Conservation (phyloP, 495 filamentous ascomycete genomes). For the Daldinia loculata region DNA sequence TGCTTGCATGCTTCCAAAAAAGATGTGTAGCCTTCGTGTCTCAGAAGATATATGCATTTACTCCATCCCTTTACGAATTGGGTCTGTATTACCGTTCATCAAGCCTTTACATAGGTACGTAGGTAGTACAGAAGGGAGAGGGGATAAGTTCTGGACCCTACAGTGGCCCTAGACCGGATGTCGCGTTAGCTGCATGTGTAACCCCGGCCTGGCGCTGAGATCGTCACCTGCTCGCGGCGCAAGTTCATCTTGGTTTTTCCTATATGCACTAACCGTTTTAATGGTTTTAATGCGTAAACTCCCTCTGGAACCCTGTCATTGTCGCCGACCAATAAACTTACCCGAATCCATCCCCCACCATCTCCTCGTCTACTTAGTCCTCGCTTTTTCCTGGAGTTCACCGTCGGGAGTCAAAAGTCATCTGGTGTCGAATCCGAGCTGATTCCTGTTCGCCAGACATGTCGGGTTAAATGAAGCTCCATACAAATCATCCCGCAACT, state of each 20-base stretch:
- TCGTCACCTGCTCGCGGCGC: constrained; percentile 37
- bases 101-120: constrained; percentile 7
- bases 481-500: constrained; percentile 19
- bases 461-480: constrained; percentile 29
- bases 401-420: constrained; percentile 32
- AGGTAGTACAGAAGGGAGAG: not conserved
- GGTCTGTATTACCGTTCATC: constrained; percentile 16
- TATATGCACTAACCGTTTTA: constrained; percentile 18
- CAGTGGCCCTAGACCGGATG: constrained; percentile 9
- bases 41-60: constrained; percentile 10
- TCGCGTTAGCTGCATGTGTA: constrained; percentile 32
- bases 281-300: constrained; percentile 8
- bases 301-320: constrained; percentile 13
- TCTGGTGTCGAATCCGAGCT: constrained; percentile 25
- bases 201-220: constrained; percentile 32
- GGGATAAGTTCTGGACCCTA: constrained; percentile 19
- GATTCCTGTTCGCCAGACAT: constrained; percentile 10
- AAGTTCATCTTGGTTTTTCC: constrained; percentile 7
- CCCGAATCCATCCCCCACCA: constrained; percentile 38
- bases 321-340: constrained; percentile 25
- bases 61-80: constrained; percentile 1
- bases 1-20: not conserved
- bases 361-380: constrained; percentile 20
- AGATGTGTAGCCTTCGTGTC: constrained; percentile 13
- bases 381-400: constrained; percentile 29